phyloP scores from a whole-genome alignment of 2,329 filamentous ascomycete species.

The Aspergillus texensis region DNA sequence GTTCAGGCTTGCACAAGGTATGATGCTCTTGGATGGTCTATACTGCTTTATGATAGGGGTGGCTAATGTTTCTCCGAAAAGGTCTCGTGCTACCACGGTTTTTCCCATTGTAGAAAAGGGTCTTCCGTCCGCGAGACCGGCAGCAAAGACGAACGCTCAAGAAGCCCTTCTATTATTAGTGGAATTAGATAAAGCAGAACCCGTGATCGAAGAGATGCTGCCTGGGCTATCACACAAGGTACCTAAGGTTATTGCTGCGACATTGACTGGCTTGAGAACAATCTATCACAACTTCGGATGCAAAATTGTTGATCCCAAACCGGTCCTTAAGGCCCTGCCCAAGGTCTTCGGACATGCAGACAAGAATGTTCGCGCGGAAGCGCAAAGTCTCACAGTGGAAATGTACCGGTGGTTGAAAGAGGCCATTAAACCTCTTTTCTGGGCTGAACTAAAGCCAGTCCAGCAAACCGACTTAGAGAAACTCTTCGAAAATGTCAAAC shows the following conservation, averaged over 20 bases:
- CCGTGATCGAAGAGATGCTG: constrained; percentile 87
- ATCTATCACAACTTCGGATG: constrained; percentile 95
- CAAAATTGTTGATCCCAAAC: constrained; percentile 91
- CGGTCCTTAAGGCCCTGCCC: constrained; percentile 81
- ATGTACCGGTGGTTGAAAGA: constrained; percentile 96
- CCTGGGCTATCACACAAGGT: constrained; percentile 83
- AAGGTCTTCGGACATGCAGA: constrained; percentile 95
- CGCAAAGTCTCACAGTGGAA: constrained; percentile 87
- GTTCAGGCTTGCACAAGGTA: constrained; percentile 73
- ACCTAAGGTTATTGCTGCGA: constrained; percentile 81
- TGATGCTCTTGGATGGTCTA: constrained; percentile 16
- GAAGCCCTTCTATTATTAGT: constrained; percentile 88
- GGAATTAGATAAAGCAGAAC: constrained; percentile 82
- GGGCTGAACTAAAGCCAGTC: constrained; percentile 90
- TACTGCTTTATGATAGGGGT: background rate
- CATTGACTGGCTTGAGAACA: constrained; percentile 73
- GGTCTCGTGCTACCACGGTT: constrained; percentile 75
- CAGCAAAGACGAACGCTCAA: constrained; percentile 81
- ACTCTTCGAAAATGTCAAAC: constrained; percentile 89
- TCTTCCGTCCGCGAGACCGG: constrained; percentile 80
- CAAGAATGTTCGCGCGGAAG: constrained; percentile 95
- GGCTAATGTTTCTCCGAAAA: constrained; percentile 31
- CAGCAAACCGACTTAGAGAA: constrained; percentile 94
- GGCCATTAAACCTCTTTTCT: constrained; percentile 98
- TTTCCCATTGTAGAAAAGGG: constrained; percentile 87